These are phyloP conservation scores for Pseudogymnoascus sp. DNA, from an alignment of 2,329 filamentous ascomycete species.

Conservation along the genomic window DNA sequence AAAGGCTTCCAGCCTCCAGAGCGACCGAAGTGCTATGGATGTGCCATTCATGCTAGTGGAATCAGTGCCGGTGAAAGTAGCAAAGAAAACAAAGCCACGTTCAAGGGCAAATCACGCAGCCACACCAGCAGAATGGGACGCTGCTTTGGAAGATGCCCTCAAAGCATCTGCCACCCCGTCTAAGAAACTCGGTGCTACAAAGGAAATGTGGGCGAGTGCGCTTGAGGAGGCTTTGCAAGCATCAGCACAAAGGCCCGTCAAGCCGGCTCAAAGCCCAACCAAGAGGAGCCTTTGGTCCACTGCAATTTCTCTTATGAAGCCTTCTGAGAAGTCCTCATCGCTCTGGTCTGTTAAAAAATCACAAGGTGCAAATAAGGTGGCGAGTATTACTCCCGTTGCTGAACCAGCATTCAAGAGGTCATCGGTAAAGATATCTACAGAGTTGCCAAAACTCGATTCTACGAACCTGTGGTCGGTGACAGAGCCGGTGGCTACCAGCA, in stretches of 20 bases:
- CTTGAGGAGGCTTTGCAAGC: slow-evolving; percentile 3
- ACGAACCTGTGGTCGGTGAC: background rate
- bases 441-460: slow-evolving; percentile 6
- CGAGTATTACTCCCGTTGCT: background rate
- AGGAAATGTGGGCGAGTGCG: slow-evolving; percentile 7
- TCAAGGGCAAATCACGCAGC: slow-evolving; percentile 19
- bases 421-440: background rate
- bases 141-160: background rate
- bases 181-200: background rate
- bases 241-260: background rate
- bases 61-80: background rate
- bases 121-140: slow-evolving; percentile 4
- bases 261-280: background rate
- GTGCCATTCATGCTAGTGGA: slow-evolving; percentile 9
- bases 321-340: background rate
- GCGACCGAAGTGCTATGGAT: slow-evolving; percentile 18
- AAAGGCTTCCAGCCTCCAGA: slow-evolving; percentile 23
- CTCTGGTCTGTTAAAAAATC: slow-evolving; percentile 6
- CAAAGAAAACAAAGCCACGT: slow-evolving; percentile 5
- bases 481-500: background rate
- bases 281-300: slow-evolving; percentile 6
- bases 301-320: slow-evolving; percentile 1
- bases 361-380: background rate
- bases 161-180: background rate
- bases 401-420: background rate